These are phyloP conservation scores for Oxytropis ochrocephala DNA, from an alignment of 306 rosid genomes.

Conservation along the genomic window DNA sequence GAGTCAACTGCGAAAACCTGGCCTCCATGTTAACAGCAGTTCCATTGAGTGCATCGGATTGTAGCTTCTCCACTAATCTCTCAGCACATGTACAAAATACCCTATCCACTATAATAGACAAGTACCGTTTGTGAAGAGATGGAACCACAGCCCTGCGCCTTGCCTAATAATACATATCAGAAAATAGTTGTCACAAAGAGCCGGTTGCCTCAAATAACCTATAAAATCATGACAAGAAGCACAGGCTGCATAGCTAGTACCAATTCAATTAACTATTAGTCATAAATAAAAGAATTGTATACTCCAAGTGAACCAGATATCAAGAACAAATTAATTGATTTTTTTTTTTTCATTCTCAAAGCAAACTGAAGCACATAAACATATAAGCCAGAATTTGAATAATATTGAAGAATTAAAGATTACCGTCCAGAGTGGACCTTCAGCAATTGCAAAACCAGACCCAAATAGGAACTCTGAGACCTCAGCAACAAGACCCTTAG, in stretches of 20 bases:
- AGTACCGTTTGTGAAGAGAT: slow-evolving; percentile 88
- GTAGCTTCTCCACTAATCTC: slow-evolving; percentile 89
- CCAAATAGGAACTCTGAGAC: slow-evolving; percentile 86
- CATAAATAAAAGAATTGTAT: background rate
- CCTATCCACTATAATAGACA: slow-evolving; percentile 78
- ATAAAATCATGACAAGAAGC: slow-evolving; percentile 19
- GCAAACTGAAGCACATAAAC: background rate
- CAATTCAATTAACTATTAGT: background rate
- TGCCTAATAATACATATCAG: slow-evolving; percentile 46
- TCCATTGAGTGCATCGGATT: slow-evolving; percentile 52
- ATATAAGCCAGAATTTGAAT: background rate
- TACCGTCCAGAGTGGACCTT: slow-evolving; percentile 98
- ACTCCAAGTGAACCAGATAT: background rate
- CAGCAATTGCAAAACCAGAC: slow-evolving; percentile 90
- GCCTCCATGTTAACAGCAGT: slow-evolving; percentile 86
- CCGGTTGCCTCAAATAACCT: background rate
- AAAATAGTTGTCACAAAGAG: slow-evolving; percentile 12
- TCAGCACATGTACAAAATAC: slow-evolving; percentile 84
- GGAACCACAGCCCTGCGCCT: slow-evolving; percentile 98
- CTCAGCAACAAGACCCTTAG: slow-evolving; percentile 82
- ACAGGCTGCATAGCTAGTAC: background rate
- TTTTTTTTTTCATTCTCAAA: background rate
- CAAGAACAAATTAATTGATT: background rate
- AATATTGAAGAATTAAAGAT: background rate
- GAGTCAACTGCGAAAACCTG: slow-evolving; percentile 82